Percentiles rank a stretch among this genome's conserved stretches.
These are phyloP conservation scores for Colletotrichum lentis DNA, from an alignment of 2,329 filamentous ascomycete species.

Conservation along the genomic window DNA sequence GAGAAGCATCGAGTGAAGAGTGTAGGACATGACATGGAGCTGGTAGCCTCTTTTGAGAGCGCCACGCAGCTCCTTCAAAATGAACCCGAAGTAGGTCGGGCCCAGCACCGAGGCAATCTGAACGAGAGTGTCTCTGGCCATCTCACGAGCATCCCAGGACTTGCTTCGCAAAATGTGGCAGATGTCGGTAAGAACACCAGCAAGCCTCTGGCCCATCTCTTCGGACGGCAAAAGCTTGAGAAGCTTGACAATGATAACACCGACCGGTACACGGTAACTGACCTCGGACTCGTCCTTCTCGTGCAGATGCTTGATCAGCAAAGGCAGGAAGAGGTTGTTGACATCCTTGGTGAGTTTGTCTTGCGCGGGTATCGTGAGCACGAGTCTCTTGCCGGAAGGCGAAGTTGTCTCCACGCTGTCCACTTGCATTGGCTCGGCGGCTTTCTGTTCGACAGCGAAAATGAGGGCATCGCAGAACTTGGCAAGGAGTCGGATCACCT, in stretches of 20 bases:
- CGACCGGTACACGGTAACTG: slow-evolving; percentile 89
- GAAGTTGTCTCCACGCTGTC: slow-evolving; percentile 44
- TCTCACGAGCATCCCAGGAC: slow-evolving; percentile 86
- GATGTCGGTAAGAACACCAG: slow-evolving; percentile 87
- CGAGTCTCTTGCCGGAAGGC: slow-evolving; percentile 56
- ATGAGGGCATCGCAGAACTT: slow-evolving; percentile 81
- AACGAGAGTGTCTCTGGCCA: slow-evolving; percentile 86
- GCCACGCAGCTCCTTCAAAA: slow-evolving; percentile 88
- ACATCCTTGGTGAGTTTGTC: slow-evolving; percentile 77
- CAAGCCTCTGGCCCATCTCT: slow-evolving; percentile 77
- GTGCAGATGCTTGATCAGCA: slow-evolving; percentile 84
- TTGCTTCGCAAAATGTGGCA: slow-evolving; percentile 92
- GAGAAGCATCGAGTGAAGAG: slow-evolving; percentile 89
- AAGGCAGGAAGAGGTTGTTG: slow-evolving; percentile 76
- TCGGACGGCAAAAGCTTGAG: slow-evolving; percentile 79
- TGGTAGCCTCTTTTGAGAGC: slow-evolving; percentile 89
- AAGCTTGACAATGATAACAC: slow-evolving; percentile 87
- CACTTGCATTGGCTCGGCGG: slow-evolving; percentile 55
- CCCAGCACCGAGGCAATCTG: slow-evolving; percentile 85
- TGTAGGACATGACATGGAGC: slow-evolving; percentile 93
- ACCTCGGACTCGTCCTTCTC: slow-evolving; percentile 95
- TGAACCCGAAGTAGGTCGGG: slow-evolving; percentile 84
- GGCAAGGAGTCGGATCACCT: slow-evolving; percentile 81
- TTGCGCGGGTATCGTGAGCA: slow-evolving; percentile 70
- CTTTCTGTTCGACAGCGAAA: slow-evolving; percentile 54